Base-by-base conservation (phyloP, 176 grass and related monocot genomes). In the Carex kokanica region DNA sequence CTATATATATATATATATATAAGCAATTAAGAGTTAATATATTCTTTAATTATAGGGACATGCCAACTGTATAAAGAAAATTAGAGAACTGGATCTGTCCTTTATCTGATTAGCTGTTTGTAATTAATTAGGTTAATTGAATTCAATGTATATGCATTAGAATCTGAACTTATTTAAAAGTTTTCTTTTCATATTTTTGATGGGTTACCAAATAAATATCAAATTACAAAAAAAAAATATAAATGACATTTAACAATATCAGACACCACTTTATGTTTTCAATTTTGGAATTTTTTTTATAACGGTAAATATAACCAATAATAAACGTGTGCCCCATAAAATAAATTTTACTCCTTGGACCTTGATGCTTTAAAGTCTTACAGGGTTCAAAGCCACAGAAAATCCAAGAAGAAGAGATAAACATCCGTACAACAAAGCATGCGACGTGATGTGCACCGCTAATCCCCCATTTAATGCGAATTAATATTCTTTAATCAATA, bases 401-500 rank as follows among this genome's bases (percentile, higher is more conserved):
- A 53, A 77, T 77, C 49, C 2, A 2, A 24, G 0, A 11, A 21
- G 18, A 23, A 73, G n/a, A 49, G 10, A 23, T 16, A 70, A 71
- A 77, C 73, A 77, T 54, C 73, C 73, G 73, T 77, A 77, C 73
- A 77, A 18, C 21, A 78, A 78, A 53, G 25, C 73, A 78, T 18
- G 73, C 55, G 73, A 78, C 73, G 73, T 56, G 73, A 78, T 78
- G 56, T 78, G 25, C 73, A 78, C 73, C 25, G 14, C 73, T 78
- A 78, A 78, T 56, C 25, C 5, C 7, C 8, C 73, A 54, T 31
- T 78, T 31, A 78, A 56, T 31, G 13, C 49, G 10, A 56, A 78
- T 34, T 56, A 78, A 56, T 78, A 78, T 27, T 31, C 5, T 32
- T 32, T 56, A 78, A 34, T 55, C 73, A 24, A 54, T 18, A 77